phyloP scores from a whole-genome alignment of 1,284 basidiomycete species.

The Pterulicium gracile region DNA sequence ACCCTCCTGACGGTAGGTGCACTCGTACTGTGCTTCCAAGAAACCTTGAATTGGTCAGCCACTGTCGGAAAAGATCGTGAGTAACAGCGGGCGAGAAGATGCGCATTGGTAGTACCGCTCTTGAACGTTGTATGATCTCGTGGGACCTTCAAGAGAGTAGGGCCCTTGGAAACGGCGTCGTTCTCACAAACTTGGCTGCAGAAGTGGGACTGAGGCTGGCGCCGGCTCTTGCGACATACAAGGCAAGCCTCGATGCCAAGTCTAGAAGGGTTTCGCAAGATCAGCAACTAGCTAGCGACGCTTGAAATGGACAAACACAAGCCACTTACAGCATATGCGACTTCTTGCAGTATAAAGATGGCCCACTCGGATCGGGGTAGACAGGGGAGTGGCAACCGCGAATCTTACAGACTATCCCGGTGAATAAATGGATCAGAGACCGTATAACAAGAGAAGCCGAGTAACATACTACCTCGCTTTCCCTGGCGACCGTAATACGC shows the following conservation, averaged over 20 bases:
- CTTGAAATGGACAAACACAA: background rate
- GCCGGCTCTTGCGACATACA: slow-evolving; percentile 42
- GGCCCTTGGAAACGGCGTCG: slow-evolving; percentile 39
- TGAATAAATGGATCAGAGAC: no score
- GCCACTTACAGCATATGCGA: slow-evolving; percentile 1
- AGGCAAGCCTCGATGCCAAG: slow-evolving; percentile 41
- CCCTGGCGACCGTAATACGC: background rate
- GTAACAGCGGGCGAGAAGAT: background rate
- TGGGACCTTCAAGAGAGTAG: slow-evolving; percentile 48
- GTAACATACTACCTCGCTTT: slow-evolving; percentile 1
- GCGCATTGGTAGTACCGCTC: slow-evolving; percentile 34
- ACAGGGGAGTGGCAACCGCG: background rate
- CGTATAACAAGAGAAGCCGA: no score
- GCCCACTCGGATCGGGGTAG: background rate
- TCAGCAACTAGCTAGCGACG: background rate
- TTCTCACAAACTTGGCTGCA: slow-evolving; percentile 42
- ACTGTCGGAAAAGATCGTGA: slow-evolving; percentile 24
- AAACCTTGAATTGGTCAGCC: slow-evolving; percentile 49
- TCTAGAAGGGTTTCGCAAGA: slow-evolving; percentile 14
- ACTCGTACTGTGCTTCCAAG: slow-evolving; percentile 49
- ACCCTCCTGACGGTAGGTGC: slow-evolving; percentile 45
- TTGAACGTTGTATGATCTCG: slow-evolving; percentile 46
- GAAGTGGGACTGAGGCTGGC: slow-evolving; percentile 43
- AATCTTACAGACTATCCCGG: background rate
- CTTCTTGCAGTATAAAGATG: slow-evolving; percentile 1